A percentile compares a stretch with the other conserved stretches of the same genome.
Conservation (phyloP, 73 alveolate species). For the Paramecium octaurelia region DNA sequence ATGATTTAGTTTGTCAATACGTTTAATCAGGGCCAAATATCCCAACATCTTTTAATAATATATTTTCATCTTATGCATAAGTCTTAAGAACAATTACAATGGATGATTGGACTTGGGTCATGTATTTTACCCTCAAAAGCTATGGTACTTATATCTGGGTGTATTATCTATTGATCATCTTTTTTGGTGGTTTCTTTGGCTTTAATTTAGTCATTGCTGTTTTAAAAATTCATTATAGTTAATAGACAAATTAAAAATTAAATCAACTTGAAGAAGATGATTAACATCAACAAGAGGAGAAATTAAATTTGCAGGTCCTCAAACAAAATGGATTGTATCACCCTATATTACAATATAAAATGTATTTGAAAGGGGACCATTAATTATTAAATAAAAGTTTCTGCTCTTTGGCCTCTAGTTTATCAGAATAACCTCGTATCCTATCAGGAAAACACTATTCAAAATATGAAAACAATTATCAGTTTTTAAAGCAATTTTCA, state of each 20-base stretch:
- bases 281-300: not conserved
- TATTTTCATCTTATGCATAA: not conserved
- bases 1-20: not conserved
- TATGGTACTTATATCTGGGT: not conserved
- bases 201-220: constrained; percentile 28
- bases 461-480: not conserved
- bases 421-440: not conserved
- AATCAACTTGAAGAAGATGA: not conserved
- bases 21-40: not conserved
- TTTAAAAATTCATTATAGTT: not conserved
- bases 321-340: not conserved
- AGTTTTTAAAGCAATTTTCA: not conserved
- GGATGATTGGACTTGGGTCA: constrained; percentile 29
- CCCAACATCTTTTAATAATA: constrained; percentile 25
- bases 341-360: not conserved
- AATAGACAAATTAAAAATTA: not conserved
- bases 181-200: constrained; percentile 37
- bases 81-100: not conserved
- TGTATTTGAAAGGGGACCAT: not conserved
- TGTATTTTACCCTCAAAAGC: not conserved
- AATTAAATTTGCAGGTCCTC: not conserved
- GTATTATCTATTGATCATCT: not conserved
- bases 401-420: not conserved
- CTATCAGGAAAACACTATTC: constrained; percentile 3
- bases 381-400: not conserved